Percentiles rank a stretch among this genome's conserved stretches.
These are phyloP conservation scores for Penicillium sp. DNA, from an alignment of 2,329 filamentous ascomycete species.

Conservation along the genomic window DNA sequence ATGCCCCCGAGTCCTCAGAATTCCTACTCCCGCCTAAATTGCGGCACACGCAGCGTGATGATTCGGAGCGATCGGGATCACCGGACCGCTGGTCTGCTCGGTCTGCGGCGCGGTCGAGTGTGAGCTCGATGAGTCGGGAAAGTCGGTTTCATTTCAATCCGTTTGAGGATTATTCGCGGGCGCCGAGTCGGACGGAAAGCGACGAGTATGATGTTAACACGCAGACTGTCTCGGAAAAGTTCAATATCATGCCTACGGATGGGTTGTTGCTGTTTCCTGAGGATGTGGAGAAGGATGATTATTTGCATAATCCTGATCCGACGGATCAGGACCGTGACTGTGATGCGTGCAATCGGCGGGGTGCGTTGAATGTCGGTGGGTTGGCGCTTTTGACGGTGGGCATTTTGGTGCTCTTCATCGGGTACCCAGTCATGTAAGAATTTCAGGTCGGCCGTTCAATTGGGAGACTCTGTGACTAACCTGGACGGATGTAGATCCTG, in stretches of 20 bases:
- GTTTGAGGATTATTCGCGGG: constrained; percentile 59
- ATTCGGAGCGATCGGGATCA: constrained; percentile 50
- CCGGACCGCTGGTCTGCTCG: constrained; percentile 56
- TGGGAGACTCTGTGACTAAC: neutral
- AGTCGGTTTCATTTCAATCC: constrained; percentile 54
- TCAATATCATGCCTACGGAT: constrained; percentile 69
- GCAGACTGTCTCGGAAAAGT: constrained; percentile 72
- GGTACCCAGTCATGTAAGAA: constrained; percentile 68
- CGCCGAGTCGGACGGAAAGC: constrained; percentile 61
- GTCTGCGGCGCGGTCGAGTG: constrained; percentile 58
- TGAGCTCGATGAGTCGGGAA: constrained; percentile 52
- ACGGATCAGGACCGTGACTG: constrained; percentile 63
- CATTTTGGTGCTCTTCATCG: constrained; percentile 66
- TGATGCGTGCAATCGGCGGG: constrained; percentile 66
- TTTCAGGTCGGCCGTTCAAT: neutral
- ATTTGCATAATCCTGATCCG: constrained; percentile 69
- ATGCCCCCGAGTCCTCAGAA: constrained; percentile 49
- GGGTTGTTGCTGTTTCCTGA: constrained; percentile 69
- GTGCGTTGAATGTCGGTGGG: constrained; percentile 65
- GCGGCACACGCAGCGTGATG: constrained; percentile 53
- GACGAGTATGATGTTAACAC: constrained; percentile 68
- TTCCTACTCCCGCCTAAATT: constrained; percentile 46
- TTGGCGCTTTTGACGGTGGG: constrained; percentile 62
- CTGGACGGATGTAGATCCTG: constrained; percentile 53
- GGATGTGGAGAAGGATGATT: constrained; percentile 73